Conservation (phyloP, 2,329 filamentous ascomycete species). For the Hysterium pulicare region DNA sequence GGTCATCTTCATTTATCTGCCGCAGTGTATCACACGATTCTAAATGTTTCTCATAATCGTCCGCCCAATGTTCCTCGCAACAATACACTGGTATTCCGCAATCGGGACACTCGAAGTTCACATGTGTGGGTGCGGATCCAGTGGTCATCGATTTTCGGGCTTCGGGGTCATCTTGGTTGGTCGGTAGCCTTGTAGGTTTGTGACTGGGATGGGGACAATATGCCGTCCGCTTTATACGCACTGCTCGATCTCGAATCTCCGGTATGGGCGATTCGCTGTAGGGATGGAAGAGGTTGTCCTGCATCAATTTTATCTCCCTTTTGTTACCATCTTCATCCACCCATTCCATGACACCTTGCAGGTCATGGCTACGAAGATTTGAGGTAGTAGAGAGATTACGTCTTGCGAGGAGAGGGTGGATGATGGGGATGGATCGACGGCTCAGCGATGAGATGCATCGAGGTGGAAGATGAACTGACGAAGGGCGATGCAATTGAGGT, state of each 20-base stretch:
- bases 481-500: slow-evolving; percentile 22
- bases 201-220: slow-evolving; percentile 91
- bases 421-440: slow-evolving; percentile 19
- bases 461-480: slow-evolving; percentile 20
- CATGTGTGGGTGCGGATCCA: slow-evolving; percentile 68
- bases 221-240: slow-evolving; percentile 88
- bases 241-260: slow-evolving; percentile 80
- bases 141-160: slow-evolving; percentile 55
- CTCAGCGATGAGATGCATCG: slow-evolving; percentile 23
- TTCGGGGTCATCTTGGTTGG: slow-evolving; percentile 62
- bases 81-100: slow-evolving; percentile 94
- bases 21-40: slow-evolving; percentile 87
- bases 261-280: slow-evolving; percentile 86
- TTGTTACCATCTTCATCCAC: slow-evolving; percentile 31
- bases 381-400: slow-evolving; percentile 12
- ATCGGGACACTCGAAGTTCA: slow-evolving; percentile 92
- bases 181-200: slow-evolving; percentile 66
- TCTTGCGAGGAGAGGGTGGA: slow-evolving; percentile 27
- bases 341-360: slow-evolving; percentile 30
- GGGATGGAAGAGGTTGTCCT: slow-evolving; percentile 88
- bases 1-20: slow-evolving; percentile 97
- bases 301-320: slow-evolving; percentile 52
- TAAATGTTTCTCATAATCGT: slow-evolving; percentile 89
- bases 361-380: slow-evolving; percentile 19
- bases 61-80: slow-evolving; percentile 90